Evolutionary conservation across 2,329 filamentous ascomycete species (phyloP).

Genomic region (Colletotrichum kahawae): DNA sequence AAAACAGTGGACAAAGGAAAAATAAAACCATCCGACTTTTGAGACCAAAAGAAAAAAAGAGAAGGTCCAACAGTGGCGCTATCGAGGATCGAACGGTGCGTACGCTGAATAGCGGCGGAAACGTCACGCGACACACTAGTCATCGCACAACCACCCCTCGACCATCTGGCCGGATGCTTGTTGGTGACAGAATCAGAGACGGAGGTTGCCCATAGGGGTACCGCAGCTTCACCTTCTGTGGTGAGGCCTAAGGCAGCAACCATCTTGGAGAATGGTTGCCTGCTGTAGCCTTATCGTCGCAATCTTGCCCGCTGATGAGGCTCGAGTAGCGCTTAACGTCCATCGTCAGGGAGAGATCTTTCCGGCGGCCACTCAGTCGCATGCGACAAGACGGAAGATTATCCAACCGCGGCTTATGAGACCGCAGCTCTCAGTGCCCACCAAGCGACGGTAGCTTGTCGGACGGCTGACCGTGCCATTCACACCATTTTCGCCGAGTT

Average conservation of each 20-base stretch:
- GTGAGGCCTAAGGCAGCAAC: neutral
- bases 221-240: neutral
- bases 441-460: rapidly evolving
- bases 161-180: neutral
- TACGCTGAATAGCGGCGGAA: neutral
- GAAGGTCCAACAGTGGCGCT: neutral
- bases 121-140: neutral
- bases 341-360: neutral
- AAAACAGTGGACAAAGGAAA: too few relatives aligned
- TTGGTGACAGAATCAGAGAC: neutral
- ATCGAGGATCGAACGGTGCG: neutral
- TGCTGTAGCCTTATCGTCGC: neutral
- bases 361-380: rapidly evolving
- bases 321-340: neutral
- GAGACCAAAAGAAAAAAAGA: neutral
- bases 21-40: too few relatives aligned
- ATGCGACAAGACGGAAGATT: neutral
- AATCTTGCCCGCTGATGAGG: neutral
- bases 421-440: neutral
- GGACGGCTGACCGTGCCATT: neutral
- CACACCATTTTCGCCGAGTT: neutral
- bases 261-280: neutral
- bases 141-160: neutral
- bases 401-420: neutral
- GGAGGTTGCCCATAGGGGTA: neutral